Conservation (phyloP, 2,329 filamentous ascomycete genomes). For the Scedosporium dehoogii region DNA sequence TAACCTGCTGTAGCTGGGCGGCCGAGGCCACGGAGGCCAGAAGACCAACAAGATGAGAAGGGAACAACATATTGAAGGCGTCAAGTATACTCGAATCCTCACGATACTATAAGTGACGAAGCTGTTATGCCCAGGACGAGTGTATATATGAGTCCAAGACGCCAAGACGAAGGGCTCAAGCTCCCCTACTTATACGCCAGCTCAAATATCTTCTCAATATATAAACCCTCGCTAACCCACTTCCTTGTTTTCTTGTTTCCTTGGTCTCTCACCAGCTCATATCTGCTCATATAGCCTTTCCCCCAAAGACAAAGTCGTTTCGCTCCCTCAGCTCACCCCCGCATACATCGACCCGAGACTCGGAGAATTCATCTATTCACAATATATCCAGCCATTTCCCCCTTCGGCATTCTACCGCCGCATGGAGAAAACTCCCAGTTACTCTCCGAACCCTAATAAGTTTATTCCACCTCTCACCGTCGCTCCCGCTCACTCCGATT, state of each 20-base stretch:
- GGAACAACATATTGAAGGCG: neutral
- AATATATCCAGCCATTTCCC: neutral
- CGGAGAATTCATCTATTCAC: neutral
- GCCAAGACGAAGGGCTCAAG: neutral
- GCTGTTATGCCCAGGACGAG: too few species aligned
- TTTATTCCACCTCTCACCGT: neutral
- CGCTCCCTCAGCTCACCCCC: neutral
- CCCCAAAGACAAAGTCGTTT: neutral
- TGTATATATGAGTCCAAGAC: neutral
- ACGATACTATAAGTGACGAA: neutral
- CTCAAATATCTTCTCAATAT: too few species aligned
- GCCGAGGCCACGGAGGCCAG: neutral
- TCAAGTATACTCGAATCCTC: neutral
- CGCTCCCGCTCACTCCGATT: neutral
- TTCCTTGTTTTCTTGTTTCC: neutral
- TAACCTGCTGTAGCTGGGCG: constrained; percentile 1
- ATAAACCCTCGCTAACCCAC: neutral
- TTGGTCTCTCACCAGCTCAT: neutral
- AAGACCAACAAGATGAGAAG: neutral
- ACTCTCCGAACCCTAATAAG: neutral
- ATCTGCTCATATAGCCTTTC: neutral
- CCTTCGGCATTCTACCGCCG: neutral
- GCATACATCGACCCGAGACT: neutral
- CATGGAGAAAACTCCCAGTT: neutral
- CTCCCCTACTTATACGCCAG: neutral